Evolutionary conservation across 768 basidiomycete genomes (phyloP).

Genomic region (Trametes cubensis): DNA sequence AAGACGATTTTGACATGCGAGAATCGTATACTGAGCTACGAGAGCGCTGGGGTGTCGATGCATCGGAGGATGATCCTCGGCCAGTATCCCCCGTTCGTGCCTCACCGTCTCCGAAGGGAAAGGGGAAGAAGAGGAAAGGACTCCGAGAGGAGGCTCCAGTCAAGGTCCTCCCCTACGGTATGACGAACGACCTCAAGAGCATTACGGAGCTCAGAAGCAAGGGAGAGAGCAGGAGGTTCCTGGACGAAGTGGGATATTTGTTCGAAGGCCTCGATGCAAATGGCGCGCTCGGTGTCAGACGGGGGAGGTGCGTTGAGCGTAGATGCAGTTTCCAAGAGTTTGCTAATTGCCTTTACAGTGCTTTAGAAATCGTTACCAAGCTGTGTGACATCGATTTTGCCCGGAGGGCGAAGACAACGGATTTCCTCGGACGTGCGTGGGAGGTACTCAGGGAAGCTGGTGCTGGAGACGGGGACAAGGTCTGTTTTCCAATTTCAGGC

Average conservation of each 20-base stretch:
- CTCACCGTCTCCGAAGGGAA: slow-evolving; percentile 40
- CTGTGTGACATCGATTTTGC: slow-evolving; percentile 73
- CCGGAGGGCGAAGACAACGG: slow-evolving; percentile 78
- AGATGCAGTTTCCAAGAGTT: neutral
- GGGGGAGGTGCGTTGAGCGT: slow-evolving; percentile 57
- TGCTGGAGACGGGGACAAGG: slow-evolving; percentile 63
- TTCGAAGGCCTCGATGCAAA: slow-evolving; percentile 73
- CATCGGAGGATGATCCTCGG: slow-evolving; percentile 67
- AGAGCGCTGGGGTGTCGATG: slow-evolving; percentile 79
- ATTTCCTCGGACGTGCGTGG: slow-evolving; percentile 73
- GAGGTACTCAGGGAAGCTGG: slow-evolving; percentile 61
- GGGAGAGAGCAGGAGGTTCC: slow-evolving; percentile 76
- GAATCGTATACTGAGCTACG: slow-evolving; percentile 79
- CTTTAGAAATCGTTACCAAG: slow-evolving; percentile 74
- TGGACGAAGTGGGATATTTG: slow-evolving; percentile 84
- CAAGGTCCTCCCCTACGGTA: slow-evolving; percentile 48
- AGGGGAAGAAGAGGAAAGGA: slow-evolving; percentile 45
- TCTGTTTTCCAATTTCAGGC: slow-evolving; percentile 32
- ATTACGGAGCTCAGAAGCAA: slow-evolving; percentile 81
- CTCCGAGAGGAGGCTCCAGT: slow-evolving; percentile 26
- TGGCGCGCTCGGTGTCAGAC: slow-evolving; percentile 56
- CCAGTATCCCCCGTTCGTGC: slow-evolving; percentile 28
- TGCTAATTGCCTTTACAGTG: slow-evolving; percentile 45
- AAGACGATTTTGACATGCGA: slow-evolving; percentile 49
- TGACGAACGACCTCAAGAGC: slow-evolving; percentile 77